Conservation (phyloP, 257 asterid species). For the Handroanthus guayacan region DNA sequence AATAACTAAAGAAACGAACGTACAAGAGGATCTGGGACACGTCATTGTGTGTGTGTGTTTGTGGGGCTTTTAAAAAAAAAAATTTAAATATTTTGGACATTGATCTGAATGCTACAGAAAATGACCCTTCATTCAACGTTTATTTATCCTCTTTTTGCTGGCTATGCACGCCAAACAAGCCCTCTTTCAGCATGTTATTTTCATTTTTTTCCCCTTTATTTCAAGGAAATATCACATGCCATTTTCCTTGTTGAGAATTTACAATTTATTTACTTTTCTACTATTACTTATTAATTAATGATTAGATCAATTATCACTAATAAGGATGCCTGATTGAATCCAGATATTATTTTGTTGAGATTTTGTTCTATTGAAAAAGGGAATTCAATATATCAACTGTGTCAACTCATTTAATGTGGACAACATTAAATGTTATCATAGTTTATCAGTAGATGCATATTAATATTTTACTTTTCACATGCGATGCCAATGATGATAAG, state of each 20-base stretch:
- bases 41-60: not conserved
- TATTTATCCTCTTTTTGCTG: slow-evolving; percentile 23
- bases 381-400: no score
- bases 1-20: not conserved
- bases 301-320: no score
- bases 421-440: no score
- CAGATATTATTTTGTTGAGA: no score
- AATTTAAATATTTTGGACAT: no score
- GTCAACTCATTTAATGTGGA: no score
- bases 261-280: not conserved
- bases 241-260: not conserved
- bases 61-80: not conserved
- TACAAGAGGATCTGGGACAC: slow-evolving; percentile 23
- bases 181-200: not conserved
- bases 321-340: no score
- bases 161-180: slow-evolving; percentile 15
- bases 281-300: no score
- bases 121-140: slow-evolving; percentile 20
- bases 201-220: not conserved
- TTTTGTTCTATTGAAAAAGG: no score
- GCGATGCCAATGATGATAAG: no score
- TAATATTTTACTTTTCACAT: no score
- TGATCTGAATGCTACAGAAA: slow-evolving; percentile 2
- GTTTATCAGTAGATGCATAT: no score
- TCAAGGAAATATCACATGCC: not conserved